Evolutionary conservation across 2,329 filamentous ascomycete genomes (phyloP).

Genomic region (Penicillium occitanis): DNA sequence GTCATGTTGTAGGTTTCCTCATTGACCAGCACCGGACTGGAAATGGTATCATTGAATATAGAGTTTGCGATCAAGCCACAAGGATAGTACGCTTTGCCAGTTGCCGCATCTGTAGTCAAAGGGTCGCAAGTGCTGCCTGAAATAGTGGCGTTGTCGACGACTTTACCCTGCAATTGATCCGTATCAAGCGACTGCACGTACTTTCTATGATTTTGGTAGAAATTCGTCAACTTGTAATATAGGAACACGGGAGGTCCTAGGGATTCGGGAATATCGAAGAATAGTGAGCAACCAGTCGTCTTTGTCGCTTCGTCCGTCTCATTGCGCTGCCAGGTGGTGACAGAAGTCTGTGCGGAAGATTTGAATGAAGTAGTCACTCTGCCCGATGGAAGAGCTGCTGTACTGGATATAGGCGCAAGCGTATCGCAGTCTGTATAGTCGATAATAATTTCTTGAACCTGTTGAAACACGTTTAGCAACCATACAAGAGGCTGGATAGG

Average conservation of each 20-base stretch:
- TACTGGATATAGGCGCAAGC: constrained; percentile 54
- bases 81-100: constrained; percentile 78
- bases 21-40: constrained; percentile 60
- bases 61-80: constrained; percentile 97
- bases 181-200: constrained; percentile 89
- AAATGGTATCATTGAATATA: constrained; percentile 90
- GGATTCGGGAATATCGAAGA: constrained; percentile 75
- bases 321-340: constrained; percentile 34
- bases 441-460: constrained; percentile 88
- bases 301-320: constrained; percentile 18
- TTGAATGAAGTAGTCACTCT: constrained; percentile 72
- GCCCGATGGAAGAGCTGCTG: constrained; percentile 27
- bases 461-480: neutral
- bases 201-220: constrained; percentile 97
- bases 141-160: constrained; percentile 61
- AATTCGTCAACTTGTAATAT: constrained; percentile 95
- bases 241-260: constrained; percentile 81
- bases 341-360: constrained; percentile 43
- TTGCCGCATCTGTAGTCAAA: constrained; percentile 55
- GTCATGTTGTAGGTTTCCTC: constrained; percentile 71
- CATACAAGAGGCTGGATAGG: neutral
- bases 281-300: constrained; percentile 65
- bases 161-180: constrained; percentile 75
- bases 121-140: constrained; percentile 72
- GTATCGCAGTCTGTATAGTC: constrained; percentile 80